phyloP scores from a whole-genome alignment of 192 early-diverging fungal species.

The Umbelopsis ramanniana region DNA sequence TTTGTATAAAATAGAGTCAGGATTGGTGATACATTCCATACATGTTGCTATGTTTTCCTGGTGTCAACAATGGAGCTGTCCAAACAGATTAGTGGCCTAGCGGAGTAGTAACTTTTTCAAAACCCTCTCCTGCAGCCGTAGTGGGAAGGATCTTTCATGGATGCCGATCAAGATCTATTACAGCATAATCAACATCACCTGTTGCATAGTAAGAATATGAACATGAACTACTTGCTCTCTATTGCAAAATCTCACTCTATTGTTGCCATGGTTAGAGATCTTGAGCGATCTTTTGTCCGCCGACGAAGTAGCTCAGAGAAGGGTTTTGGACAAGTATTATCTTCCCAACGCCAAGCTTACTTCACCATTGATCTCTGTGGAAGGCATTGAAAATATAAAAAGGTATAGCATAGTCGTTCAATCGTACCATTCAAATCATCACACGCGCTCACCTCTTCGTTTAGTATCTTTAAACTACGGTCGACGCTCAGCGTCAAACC shows the following conservation, averaged over 20 bases:
- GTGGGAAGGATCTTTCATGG: not conserved
- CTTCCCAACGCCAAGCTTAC: constrained; percentile 9
- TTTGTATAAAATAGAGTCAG: no score
- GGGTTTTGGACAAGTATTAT: constrained; percentile 6
- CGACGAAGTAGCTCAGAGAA: not conserved
- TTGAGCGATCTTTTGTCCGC: constrained; percentile 10
- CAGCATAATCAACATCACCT: not conserved
- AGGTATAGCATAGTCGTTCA: not conserved
- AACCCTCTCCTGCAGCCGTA: no score
- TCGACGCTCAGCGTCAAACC: not conserved
- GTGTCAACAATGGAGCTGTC: not conserved
- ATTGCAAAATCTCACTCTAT: not conserved
- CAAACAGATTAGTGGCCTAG: not conserved
- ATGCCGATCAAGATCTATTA: constrained; percentile 5
- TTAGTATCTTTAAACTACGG: not conserved
- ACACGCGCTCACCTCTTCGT: not conserved
- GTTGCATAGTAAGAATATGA: not conserved
- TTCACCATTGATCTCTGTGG: not conserved
- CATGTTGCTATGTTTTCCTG: no score
- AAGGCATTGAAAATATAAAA: constrained; percentile 4
- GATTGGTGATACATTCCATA: no score
- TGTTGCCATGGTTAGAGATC: not conserved
- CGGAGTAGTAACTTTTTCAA: not conserved
- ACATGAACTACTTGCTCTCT: no score
- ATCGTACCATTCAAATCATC: not conserved